Conservation (phyloP, 1,284 basidiomycete genomes). For the Microstroma glucosiphilum region DNA sequence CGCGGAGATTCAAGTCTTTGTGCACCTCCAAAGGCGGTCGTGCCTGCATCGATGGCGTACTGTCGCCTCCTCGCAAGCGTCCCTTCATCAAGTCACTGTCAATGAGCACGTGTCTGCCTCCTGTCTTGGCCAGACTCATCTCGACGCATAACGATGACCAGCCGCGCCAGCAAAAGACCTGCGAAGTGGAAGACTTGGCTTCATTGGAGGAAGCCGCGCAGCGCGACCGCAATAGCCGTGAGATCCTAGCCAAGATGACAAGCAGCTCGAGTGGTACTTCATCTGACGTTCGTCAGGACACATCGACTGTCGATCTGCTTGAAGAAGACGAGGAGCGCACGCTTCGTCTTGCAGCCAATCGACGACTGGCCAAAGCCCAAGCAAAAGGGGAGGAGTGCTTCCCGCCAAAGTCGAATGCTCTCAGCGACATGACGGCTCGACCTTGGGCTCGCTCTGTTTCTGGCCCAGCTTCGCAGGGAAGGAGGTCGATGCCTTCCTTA, state of each 20-base stretch:
- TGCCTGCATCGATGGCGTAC: neutral
- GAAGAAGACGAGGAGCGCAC: slow-evolving; percentile 48
- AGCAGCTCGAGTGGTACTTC: slow-evolving; percentile 27
- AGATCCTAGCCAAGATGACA: slow-evolving; percentile 37
- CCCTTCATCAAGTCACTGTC: neutral
- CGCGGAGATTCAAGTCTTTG: neutral
- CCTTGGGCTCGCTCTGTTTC: slow-evolving; percentile 4
- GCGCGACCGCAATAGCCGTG: slow-evolving; percentile 6
- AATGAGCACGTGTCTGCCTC: slow-evolving; percentile 1
- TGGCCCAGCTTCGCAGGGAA: neutral
- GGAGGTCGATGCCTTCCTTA: neutral
- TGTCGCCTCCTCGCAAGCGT: neutral
- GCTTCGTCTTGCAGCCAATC: slow-evolving; percentile 37
- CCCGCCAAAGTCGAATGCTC: neutral
- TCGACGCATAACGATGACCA: too few species aligned
- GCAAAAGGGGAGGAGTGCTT: slow-evolving; percentile 10
- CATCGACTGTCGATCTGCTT: slow-evolving; percentile 10
- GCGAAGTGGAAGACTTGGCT: neutral
- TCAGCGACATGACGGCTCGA: neutral
- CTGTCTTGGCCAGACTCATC: neutral
- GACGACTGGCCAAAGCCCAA: slow-evolving; percentile 29
- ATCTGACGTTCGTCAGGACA: slow-evolving; percentile 13
- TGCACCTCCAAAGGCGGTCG: slow-evolving; percentile 1
- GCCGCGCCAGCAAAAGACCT: neutral
- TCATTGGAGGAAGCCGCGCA: slow-evolving; percentile 1